phyloP scores from a whole-genome alignment of 805 yeast genomes.

The Suhomyces vadensis region DNA sequence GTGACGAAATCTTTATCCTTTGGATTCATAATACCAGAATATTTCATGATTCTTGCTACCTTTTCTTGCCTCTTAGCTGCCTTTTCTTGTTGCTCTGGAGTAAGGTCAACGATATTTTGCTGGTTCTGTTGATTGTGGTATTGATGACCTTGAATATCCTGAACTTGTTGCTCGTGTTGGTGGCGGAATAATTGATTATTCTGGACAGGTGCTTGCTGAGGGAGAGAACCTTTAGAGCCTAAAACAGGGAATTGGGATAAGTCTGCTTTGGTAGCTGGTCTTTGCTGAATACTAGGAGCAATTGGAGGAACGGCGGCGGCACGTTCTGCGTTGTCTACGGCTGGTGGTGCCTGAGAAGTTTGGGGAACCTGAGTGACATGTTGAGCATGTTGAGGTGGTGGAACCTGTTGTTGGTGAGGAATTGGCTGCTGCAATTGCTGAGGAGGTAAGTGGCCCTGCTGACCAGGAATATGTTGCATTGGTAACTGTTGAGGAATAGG shows the following conservation, averaged over 20 bases:
- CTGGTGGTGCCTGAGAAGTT: conserved; percentile 10
- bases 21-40: conserved; percentile 94
- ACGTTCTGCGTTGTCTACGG: conserved; percentile 4
- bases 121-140: conserved; percentile 28
- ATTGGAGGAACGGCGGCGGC: background rate
- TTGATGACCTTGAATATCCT: conserved; percentile 21
- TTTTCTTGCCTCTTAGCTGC: conserved; percentile 69
- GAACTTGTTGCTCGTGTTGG: conserved; percentile 16
- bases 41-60: conserved; percentile 71
- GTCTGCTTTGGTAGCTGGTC: conserved; percentile 20
- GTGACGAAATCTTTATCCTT: conserved; percentile 96
- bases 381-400: conserved; percentile 18
- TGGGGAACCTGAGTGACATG: conserved; percentile 13
- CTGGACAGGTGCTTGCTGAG: conserved; percentile 12
- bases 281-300: conserved; percentile 4
- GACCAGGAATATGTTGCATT: conserved; percentile 9
- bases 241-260: conserved; percentile 57
- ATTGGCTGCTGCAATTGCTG: conserved; percentile 15
- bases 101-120: conserved; percentile 37
- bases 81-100: conserved; percentile 73
- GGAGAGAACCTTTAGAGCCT: conserved; percentile 44
- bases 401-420: conserved; percentile 15
- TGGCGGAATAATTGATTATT: conserved; percentile 14
- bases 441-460: conserved; percentile 19
- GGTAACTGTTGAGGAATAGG: conserved; percentile 25